Conservation (phyloP, 139 green algal genomes). For the Deuterostichococcus epilithicus region DNA sequence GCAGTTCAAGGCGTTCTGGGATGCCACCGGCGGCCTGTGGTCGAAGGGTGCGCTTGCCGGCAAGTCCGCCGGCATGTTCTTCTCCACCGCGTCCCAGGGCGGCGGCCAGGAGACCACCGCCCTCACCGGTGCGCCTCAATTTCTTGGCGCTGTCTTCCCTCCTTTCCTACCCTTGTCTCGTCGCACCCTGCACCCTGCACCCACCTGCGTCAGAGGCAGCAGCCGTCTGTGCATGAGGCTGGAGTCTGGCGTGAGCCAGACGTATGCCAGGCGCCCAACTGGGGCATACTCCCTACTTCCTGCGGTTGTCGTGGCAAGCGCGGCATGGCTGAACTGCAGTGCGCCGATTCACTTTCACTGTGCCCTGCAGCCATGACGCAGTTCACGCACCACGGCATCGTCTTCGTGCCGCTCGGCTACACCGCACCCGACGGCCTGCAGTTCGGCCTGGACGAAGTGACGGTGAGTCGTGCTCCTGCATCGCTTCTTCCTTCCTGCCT, state of each 20-base stretch:
- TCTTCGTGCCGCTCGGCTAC: slow-evolving; percentile 76
- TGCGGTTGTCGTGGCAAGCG: no score
- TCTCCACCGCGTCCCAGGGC: slow-evolving; percentile 55
- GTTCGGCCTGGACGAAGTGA: background rate
- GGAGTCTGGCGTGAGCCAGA: no score
- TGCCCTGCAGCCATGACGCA: slow-evolving; percentile 51
- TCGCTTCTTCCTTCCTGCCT: background rate
- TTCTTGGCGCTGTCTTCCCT: background rate
- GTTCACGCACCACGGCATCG: slow-evolving; percentile 82
- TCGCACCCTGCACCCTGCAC: no score
- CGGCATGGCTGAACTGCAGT: no score
- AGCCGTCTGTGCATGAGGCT: no score
- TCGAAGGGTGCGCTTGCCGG: slow-evolving; percentile 46
- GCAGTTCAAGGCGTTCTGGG: slow-evolving; percentile 66
- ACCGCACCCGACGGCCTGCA: background rate
- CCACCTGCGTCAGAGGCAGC: no score
- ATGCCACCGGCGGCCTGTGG: slow-evolving; percentile 66
- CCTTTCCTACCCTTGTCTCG: no score
- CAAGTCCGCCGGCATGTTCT: slow-evolving; percentile 62
- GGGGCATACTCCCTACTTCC: no score
- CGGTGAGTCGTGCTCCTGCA: background rate
- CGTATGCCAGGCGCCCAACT: no score
- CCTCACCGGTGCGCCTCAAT: slow-evolving; percentile 19
- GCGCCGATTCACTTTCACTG: background rate
- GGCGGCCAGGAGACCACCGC: slow-evolving; percentile 77